Percentiles rank a stretch among this genome's conserved stretches.
These are phyloP conservation scores for Trichocladium antarcticum DNA, from an alignment of 495 filamentous ascomycete species.

Conservation along the genomic window DNA sequence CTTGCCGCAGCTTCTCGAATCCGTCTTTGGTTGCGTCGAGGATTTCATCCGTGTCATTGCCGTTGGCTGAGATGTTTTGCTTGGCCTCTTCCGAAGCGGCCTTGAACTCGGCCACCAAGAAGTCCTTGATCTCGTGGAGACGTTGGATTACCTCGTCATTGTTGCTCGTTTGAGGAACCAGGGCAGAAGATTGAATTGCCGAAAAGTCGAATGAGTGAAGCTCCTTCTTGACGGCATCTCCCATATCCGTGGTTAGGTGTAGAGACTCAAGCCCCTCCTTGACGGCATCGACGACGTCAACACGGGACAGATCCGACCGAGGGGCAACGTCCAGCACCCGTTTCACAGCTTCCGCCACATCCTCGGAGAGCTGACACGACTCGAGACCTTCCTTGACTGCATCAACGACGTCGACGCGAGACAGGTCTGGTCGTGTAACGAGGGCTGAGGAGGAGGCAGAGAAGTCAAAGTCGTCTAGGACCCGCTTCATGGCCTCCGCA, in stretches of 20 bases:
- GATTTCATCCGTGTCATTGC: slow-evolving; percentile 67
- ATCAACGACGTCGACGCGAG: slow-evolving; percentile 16
- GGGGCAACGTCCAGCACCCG: slow-evolving; percentile 10
- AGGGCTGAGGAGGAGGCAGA: slow-evolving; percentile 5
- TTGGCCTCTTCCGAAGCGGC: slow-evolving; percentile 53
- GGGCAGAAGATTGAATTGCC: slow-evolving; percentile 15
- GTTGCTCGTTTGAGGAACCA: slow-evolving; percentile 25
- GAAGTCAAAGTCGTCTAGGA: slow-evolving; percentile 7
- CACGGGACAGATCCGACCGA: slow-evolving; percentile 5
- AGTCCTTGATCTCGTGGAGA: slow-evolving; percentile 62
- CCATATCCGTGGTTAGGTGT: slow-evolving; percentile 10
- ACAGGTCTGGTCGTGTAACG: slow-evolving; percentile 8
- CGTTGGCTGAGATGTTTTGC: slow-evolving; percentile 61
- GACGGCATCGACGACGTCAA: slow-evolving; percentile 17
- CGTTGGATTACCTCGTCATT: slow-evolving; percentile 57
- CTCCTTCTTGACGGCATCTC: slow-evolving; percentile 15
- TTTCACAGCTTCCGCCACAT: slow-evolving; percentile 16
- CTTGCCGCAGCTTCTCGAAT: slow-evolving; percentile 62
- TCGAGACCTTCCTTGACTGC: slow-evolving; percentile 24
- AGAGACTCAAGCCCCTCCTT: slow-evolving; percentile 17
- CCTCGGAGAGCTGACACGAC: slow-evolving; percentile 7
- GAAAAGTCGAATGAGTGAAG: slow-evolving; percentile 18
- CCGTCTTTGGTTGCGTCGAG: slow-evolving; percentile 79
- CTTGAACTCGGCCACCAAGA: slow-evolving; percentile 56
- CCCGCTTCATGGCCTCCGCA: slow-evolving; percentile 29